Conservation (phyloP, 345 rosid genomes). For the Ceriops tagal region DNA sequence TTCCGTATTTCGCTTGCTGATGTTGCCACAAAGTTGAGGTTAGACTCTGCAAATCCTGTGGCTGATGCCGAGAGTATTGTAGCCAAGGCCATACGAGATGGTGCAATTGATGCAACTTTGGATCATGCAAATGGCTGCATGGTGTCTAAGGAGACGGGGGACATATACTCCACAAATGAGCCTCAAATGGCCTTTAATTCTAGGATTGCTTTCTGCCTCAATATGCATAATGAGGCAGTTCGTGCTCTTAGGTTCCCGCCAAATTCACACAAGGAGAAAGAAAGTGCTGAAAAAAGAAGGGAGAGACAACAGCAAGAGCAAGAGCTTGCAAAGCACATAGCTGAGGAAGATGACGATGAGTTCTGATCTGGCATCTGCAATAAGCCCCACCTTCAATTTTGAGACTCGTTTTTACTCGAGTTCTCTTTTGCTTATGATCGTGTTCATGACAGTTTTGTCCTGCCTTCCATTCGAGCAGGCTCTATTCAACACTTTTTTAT, state of each 20-base stretch:
- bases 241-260: slow-evolving; percentile 72
- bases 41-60: slow-evolving; percentile 59
- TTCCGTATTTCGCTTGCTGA: slow-evolving; percentile 66
- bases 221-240: slow-evolving; percentile 88
- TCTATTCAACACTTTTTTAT: slow-evolving; percentile 1
- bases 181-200: slow-evolving; percentile 90
- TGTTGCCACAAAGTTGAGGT: slow-evolving; percentile 55
- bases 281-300: slow-evolving; percentile 77
- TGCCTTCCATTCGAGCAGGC: slow-evolving; percentile 2
- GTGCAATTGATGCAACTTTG: slow-evolving; percentile 77
- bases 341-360: slow-evolving; percentile 88
- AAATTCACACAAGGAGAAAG: slow-evolving; percentile 72
- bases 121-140: slow-evolving; percentile 69
- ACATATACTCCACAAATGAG: slow-evolving; percentile 80
- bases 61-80: slow-evolving; percentile 85
- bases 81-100: slow-evolving; percentile 80
- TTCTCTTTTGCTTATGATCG: neutral
- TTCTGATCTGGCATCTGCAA: slow-evolving; percentile 29
- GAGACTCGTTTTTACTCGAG: neutral
- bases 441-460: neutral
- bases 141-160: slow-evolving; percentile 86
- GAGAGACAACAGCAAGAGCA: slow-evolving; percentile 83
- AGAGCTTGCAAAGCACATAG: slow-evolving; percentile 83
- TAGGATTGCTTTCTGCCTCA: slow-evolving; percentile 77
- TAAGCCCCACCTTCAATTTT: neutral